Percentiles rank a stretch among this genome's conserved stretches.
Conservation (phyloP, 1,284 basidiomycete genomes). For the Ustilago nuda region DNA sequence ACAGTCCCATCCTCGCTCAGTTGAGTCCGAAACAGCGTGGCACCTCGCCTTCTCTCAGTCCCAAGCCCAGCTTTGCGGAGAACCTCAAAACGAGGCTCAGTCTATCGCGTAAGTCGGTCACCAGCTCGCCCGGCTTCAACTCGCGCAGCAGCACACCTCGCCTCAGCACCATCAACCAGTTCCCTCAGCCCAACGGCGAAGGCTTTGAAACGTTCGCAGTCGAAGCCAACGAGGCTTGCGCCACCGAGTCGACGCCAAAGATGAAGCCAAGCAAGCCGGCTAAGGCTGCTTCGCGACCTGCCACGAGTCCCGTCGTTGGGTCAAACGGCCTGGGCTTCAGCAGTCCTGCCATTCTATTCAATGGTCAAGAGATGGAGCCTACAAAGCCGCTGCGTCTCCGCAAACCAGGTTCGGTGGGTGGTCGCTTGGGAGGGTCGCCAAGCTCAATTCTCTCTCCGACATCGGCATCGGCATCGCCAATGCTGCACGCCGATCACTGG, state of each 20-base stretch:
- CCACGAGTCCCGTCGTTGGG: conserved; percentile 28
- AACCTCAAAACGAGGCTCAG: conserved; percentile 44
- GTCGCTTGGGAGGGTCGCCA: conserved; percentile 37
- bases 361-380: conserved; percentile 41
- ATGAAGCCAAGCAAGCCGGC: conserved; percentile 10
- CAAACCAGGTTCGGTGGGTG: conserved; percentile 34
- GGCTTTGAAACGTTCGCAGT: conserved; percentile 3
- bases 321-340: conserved; percentile 25
- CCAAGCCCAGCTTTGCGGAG: conserved; percentile 38
- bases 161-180: conserved; percentile 32
- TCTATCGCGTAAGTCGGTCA: conserved; percentile 41
- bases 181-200: conserved; percentile 32
- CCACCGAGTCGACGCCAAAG: conserved; percentile 26
- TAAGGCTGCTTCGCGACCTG: conserved; percentile 20
- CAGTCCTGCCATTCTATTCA: conserved; percentile 48
- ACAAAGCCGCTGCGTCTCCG: conserved; percentile 40
- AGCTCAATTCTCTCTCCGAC: conserved; percentile 19
- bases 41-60: conserved; percentile 33
- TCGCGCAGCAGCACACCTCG: conserved; percentile 37
- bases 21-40: conserved; percentile 36
- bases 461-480: conserved; percentile 35
- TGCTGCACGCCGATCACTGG: conserved; percentile 42
- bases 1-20: conserved; percentile 46
- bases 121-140: conserved; percentile 35
- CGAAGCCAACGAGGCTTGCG: background rate